Base-by-base conservation (phyloP, 1,284 basidiomycete species). In the Boletus austroedulis region DNA sequence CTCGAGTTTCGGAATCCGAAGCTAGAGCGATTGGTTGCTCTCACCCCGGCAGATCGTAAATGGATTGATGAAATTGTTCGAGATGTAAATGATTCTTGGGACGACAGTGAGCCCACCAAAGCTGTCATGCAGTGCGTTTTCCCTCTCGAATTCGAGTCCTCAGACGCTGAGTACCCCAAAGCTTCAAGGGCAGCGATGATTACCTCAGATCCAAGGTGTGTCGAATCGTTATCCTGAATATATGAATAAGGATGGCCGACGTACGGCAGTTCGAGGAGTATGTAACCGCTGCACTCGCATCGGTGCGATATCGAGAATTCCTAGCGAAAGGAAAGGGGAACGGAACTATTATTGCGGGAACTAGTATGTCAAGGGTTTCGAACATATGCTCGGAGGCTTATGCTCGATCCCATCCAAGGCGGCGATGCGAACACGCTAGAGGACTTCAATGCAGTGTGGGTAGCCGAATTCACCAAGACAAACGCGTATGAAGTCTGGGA, bases 21-120 rank as follows among this genome's bases (percentile, higher is more conserved):
- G 67, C 70, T 97, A 7, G 93, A 96, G 65, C 82, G 89, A 31
- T 76, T 89, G 28, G 85, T 90, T 29, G 84, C 83, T 7, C 78
- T 99, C 59, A 98, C 96, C 1, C 79, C 96, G 0, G 93, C 95
- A 1, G 97, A 99, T 74, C 81, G 96, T 58, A 97, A 94, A 72
- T 99, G 97, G 96, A 95, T 99, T 74, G 85, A 87, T 59, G 85
- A 86, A 62, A 82, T 87, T 53, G 83, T 94, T 49, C 82, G 81
- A 54, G 90, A 91, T 50, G 92, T 95, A 14, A 92, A 94, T 63
- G 87, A 90, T 56, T 82, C 84, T 4, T 96, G 89, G 87, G 82
- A 84, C 56, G 81, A 85, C 4, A 78, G 78, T 28, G 85, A 89
- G 63, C 81, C 87, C 2, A 76, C 76, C 8, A 77, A 78, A 56